Evolutionary conservation across 2,329 filamentous ascomycete species (phyloP).

Genomic region (Plenodomus biglobosus): DNA sequence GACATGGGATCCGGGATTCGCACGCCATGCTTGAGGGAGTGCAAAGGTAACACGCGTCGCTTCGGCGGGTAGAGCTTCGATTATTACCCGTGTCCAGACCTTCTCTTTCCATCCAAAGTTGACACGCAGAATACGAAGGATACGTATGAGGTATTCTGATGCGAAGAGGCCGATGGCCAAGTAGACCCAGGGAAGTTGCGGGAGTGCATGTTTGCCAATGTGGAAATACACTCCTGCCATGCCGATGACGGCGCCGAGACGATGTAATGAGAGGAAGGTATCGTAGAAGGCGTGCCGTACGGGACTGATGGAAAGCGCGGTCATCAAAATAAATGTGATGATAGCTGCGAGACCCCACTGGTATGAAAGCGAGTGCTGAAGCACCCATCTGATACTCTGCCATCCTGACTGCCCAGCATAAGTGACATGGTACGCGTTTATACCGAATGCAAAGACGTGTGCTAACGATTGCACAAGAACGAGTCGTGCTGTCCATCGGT

Average conservation of each 20-base stretch:
- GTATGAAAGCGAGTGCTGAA: constrained; percentile 49
- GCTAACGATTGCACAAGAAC: constrained; percentile 66
- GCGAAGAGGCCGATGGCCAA: constrained; percentile 63
- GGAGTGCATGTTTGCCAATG: constrained; percentile 55
- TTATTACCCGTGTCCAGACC: constrained; percentile 53
- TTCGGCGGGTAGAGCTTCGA: constrained; percentile 73
- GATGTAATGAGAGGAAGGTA: constrained; percentile 71
- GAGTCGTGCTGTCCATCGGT: constrained; percentile 75
- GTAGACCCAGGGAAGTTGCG: constrained; percentile 62
- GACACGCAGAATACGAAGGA: constrained; percentile 61
- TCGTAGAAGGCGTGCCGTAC: constrained; percentile 78
- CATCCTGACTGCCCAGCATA: constrained; percentile 50
- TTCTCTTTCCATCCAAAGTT: constrained; percentile 64
- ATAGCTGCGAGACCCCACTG: constrained; percentile 63
- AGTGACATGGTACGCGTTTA: constrained; percentile 42
- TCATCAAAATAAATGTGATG: constrained; percentile 59
- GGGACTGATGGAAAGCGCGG: constrained; percentile 66
- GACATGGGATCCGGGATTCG: constrained; percentile 70
- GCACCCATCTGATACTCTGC: constrained; percentile 31
- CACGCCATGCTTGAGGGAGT: constrained; percentile 69
- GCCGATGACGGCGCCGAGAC: constrained; percentile 60
- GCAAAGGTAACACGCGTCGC: constrained; percentile 69
- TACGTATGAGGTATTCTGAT: constrained; percentile 60
- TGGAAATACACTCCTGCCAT: constrained; percentile 67
- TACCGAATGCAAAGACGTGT: constrained; percentile 63